Evolutionary conservation across 768 basidiomycete genomes (phyloP), one percentile per base, ranked within the genome.

Genomic region (Psilocybe azurescens): DNA sequence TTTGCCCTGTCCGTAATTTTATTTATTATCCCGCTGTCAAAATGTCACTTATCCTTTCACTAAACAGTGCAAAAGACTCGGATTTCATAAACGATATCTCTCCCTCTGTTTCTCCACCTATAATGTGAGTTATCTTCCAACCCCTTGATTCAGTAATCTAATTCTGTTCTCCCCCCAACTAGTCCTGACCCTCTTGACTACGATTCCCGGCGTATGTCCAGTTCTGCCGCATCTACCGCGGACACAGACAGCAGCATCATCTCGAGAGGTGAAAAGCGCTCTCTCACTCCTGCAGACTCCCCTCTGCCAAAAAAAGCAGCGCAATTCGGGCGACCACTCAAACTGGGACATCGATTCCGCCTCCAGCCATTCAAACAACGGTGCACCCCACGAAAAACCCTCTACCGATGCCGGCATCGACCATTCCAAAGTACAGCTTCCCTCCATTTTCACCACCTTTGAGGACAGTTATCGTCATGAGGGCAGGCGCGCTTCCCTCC

Each of bases 131-230:
- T 32, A 63, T 29, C 38, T 53, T 46, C 41, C 38, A 39, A 14
- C 57, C 56, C 58, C 33, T 58, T n/a, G 24, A 29, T 7, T 48
- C 46, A 24, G 24, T 24, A 24, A 24, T 24, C 46, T 57, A 10
- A 54, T 65, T 52, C 65, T 65, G 44, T 63, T 48, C 56, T 63
- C 49, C 46, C 47, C 54, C 61, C 57, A 39, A 52, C 64, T 24
- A 81, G 79, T 69, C 69, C 78, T 62, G 71, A 77, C 54, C 78
- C 83, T 73, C 69, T 85, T 65, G 86, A 86, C 74, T 86, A 89
- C 84, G 72, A 80, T 63, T 72, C 73, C 39, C 83, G 90, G 70
- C 89, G 90, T 71, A 92, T 93, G 91, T 92, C 91, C 75, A 82
- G 84, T 73, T 90, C 89, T 65, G 88, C 86, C 54, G 82, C 86